These are phyloP conservation scores for Penicillium polonicum DNA, from an alignment of 2,329 filamentous ascomycete genomes.

Conservation along the genomic window DNA sequence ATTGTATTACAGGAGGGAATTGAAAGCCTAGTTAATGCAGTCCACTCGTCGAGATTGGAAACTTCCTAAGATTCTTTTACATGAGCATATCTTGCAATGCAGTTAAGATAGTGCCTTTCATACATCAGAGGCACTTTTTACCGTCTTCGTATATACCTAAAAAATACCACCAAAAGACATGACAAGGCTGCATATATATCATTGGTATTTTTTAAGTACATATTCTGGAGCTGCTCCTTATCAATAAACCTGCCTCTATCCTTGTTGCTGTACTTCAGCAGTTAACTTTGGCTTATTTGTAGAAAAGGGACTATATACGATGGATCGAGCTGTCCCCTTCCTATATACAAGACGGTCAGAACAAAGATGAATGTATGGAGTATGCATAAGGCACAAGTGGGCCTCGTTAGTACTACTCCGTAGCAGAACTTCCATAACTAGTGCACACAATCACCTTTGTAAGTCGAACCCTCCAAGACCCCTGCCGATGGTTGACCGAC, in stretches of 20 bases:
- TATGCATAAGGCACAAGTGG: not conserved
- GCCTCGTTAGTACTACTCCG: not conserved
- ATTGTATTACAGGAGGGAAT: not conserved
- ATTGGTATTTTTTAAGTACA: too few relatives aligned
- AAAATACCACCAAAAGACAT: too few relatives aligned
- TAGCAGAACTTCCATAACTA: too few relatives aligned
- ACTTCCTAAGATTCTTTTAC: too few relatives aligned
- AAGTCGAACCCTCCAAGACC: not conserved
- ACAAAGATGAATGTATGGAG: not conserved
- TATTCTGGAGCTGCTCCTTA: too few relatives aligned
- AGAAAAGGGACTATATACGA: not conserved
- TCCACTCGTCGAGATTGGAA: not conserved
- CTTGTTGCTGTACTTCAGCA: too few relatives aligned
- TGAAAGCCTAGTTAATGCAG: not conserved
- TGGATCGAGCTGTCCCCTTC: not conserved
- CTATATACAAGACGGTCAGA: not conserved
- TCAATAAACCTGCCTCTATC: too few relatives aligned
- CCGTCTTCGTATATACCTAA: too few relatives aligned
- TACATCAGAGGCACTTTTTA: too few relatives aligned
- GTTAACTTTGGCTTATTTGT: not conserved
- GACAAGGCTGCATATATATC: too few relatives aligned
- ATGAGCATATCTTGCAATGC: not conserved
- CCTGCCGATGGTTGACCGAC: not conserved
- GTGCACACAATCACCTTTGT: not conserved
- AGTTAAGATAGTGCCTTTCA: not conserved